phyloP scores from a whole-genome alignment of 2,329 filamentous ascomycete genomes.

The Fusarium sp. region DNA sequence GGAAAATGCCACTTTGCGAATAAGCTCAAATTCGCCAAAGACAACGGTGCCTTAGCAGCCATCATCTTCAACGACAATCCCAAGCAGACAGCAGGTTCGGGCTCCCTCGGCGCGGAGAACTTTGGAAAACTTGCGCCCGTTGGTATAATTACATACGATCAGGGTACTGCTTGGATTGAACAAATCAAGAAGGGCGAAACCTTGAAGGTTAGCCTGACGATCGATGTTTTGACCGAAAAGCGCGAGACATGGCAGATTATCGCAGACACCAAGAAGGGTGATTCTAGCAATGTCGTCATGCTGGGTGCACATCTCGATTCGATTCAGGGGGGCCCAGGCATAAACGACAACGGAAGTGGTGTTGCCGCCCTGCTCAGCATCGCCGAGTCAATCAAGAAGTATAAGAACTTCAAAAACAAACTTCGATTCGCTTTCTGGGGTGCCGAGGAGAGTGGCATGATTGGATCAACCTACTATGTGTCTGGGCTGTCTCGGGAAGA shows the following conservation, averaged over 20 bases:
- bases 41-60: conserved; percentile 53
- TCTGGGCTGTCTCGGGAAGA: conserved; percentile 49
- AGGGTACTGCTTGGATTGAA: conserved; percentile 49
- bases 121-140: conserved; percentile 49
- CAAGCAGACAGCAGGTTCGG: conserved; percentile 54
- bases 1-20: conserved; percentile 54
- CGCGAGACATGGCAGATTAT: conserved; percentile 55
- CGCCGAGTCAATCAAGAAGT: conserved; percentile 48
- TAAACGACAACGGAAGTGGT: conserved; percentile 56
- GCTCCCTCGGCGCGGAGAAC: conserved; percentile 62
- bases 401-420: conserved; percentile 52
- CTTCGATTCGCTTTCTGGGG: conserved; percentile 56
- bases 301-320: conserved; percentile 55
- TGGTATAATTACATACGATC: conserved; percentile 48
- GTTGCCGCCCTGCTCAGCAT: conserved; percentile 51
- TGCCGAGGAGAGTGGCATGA: conserved; percentile 54
- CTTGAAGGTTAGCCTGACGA: conserved; percentile 46
- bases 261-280: conserved; percentile 54
- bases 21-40: conserved; percentile 53
- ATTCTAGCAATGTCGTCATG: conserved; percentile 53
- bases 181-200: conserved; percentile 47
- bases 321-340: conserved; percentile 52
- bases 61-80: conserved; percentile 71
- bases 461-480: conserved; percentile 55
- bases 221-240: conserved; percentile 52